Percentiles rank a stretch among this genome's conserved stretches.
Conservation (phyloP, 495 filamentous ascomycete species). For the Oleoguttula mirabilis region DNA sequence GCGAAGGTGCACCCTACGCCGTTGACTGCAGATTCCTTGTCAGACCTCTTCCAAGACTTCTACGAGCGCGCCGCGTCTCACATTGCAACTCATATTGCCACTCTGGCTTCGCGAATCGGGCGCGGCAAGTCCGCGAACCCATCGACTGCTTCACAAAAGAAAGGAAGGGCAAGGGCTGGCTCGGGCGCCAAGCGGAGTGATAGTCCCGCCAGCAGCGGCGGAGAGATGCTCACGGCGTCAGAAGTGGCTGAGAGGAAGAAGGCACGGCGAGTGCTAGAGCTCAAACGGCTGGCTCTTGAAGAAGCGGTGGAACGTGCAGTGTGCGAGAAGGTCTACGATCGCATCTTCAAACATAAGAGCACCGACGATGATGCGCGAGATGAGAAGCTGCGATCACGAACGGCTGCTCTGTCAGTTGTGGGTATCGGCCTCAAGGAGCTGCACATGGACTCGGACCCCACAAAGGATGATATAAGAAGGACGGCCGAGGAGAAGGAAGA, state of each 20-base stretch:
- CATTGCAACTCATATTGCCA: conserved; percentile 77
- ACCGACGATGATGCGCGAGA: conserved; percentile 93
- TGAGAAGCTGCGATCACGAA: conserved; percentile 88
- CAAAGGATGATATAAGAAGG: conserved; percentile 35
- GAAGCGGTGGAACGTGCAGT: conserved; percentile 84
- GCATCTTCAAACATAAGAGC: conserved; percentile 80
- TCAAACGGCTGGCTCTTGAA: conserved; percentile 64
- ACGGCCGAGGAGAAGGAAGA: conserved; percentile 48
- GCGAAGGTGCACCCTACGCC: conserved; percentile 80
- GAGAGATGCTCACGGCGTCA: conserved; percentile 79
- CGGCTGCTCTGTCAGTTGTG: conserved; percentile 77
- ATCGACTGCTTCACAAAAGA: conserved; percentile 23
- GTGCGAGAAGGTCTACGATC: conserved; percentile 75
- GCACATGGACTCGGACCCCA: conserved; percentile 56
- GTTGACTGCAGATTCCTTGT: conserved; percentile 69
- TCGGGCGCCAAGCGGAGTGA: conserved; percentile 9
- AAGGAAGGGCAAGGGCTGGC: conserved; percentile 11
- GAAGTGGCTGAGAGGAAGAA: conserved; percentile 71
- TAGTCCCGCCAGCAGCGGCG: conserved; percentile 7
- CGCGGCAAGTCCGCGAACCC: conserved; percentile 48
- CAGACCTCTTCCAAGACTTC: conserved; percentile 87
- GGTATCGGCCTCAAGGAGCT: conserved; percentile 82
- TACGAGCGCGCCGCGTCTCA: conserved; percentile 72
- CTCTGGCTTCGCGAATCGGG: conserved; percentile 60
- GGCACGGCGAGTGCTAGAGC: conserved; percentile 62